These are phyloP conservation scores for Rhodotorula babjevae DNA, from an alignment of 768 basidiomycete species.

Conservation along the genomic window DNA sequence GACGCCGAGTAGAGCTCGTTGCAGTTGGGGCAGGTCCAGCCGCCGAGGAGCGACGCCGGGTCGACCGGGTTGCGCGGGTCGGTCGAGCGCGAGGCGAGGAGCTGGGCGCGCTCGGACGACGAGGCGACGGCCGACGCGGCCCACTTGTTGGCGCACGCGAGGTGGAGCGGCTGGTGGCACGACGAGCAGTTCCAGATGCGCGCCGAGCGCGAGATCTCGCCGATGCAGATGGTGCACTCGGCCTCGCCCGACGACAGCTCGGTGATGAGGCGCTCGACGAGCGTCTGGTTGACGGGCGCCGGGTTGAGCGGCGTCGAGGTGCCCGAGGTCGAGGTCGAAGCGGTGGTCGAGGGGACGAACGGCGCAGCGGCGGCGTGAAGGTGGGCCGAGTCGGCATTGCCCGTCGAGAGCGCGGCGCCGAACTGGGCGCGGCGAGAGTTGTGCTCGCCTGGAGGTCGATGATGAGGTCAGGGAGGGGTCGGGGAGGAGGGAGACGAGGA, in stretches of 20 bases:
- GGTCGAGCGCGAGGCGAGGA: constrained; percentile 19
- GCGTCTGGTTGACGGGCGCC: constrained; percentile 67
- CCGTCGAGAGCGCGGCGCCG: constrained; percentile 22
- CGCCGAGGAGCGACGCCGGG: constrained; percentile 54
- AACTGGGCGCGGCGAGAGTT: constrained; percentile 20
- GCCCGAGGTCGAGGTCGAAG: background rate
- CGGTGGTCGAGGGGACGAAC: constrained; percentile 1
- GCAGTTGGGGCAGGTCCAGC: constrained; percentile 94
- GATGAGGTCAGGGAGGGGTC: background rate
- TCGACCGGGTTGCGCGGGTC: constrained; percentile 47
- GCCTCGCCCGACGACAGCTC: constrained; percentile 69
- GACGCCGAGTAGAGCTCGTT: constrained; percentile 56
- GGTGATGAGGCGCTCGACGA: constrained; percentile 62
- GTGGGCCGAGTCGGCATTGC: background rate
- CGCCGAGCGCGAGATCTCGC: constrained; percentile 68
- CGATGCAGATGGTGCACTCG: constrained; percentile 67
- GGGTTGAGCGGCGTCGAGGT: constrained; percentile 8
- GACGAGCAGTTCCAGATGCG: constrained; percentile 79
- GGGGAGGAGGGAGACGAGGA: background rate
- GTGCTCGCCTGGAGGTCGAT: background rate
- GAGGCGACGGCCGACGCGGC: constrained; percentile 60
- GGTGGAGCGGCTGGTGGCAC: constrained; percentile 87
- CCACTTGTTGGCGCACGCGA: constrained; percentile 88
- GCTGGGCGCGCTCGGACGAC: constrained; percentile 21
- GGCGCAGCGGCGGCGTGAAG: constrained; percentile 16